Evolutionary conservation across 2,329 filamentous ascomycete species (phyloP).

Genomic region (Hymenoscyphus fructigenus): DNA sequence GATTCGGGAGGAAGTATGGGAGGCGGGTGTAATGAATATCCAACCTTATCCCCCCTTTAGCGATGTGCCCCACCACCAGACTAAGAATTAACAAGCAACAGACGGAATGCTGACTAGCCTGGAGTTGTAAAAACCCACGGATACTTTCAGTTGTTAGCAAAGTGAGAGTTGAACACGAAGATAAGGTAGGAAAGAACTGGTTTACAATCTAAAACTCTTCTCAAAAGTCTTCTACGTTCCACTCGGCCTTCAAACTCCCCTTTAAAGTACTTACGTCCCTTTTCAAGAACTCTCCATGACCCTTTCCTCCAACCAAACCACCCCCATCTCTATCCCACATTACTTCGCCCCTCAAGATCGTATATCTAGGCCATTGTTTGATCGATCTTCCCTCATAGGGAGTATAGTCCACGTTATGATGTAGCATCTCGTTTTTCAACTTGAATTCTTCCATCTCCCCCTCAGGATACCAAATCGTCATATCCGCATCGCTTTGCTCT

Average conservation of each 20-base stretch:
- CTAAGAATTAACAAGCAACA: too few species aligned
- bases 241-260: slow-evolving; percentile 36
- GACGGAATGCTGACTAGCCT: too few species aligned
- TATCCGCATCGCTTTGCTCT: slow-evolving; percentile 53
- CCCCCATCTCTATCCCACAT: slow-evolving; percentile 57
- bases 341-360: slow-evolving; percentile 56
- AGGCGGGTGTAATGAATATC: too few species aligned
- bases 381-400: slow-evolving; percentile 58
- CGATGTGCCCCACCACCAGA: too few species aligned
- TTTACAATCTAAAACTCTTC: not conserved
- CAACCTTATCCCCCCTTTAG: too few species aligned
- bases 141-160: too few species aligned
- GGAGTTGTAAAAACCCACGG: not conserved
- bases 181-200: not conserved
- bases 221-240: slow-evolving; percentile 33
- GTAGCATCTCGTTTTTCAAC: slow-evolving; percentile 53
- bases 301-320: slow-evolving; percentile 48
- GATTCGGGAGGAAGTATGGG: too few species aligned
- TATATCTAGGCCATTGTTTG: slow-evolving; percentile 61
- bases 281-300: slow-evolving; percentile 50
- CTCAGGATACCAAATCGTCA: slow-evolving; percentile 57
- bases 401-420: slow-evolving; percentile 63
- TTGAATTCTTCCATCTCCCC: slow-evolving; percentile 42
- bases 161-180: too few species aligned
- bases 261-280: slow-evolving; percentile 41